phyloP scores from a whole-genome alignment of 2,329 filamentous ascomycete species.

The Ceratocystis alfenasii region DNA sequence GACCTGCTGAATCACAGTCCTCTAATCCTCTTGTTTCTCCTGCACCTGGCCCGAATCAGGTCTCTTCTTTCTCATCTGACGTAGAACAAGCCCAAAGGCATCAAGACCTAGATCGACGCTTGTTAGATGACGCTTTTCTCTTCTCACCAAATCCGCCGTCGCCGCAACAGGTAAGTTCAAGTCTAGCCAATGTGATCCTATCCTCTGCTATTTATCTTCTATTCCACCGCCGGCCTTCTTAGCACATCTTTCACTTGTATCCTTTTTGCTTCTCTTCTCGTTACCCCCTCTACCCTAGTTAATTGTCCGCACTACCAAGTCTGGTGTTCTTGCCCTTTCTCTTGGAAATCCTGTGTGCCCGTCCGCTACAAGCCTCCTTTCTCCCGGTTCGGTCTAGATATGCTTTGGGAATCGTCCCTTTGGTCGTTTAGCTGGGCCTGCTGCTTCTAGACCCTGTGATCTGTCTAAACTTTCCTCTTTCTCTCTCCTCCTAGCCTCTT shows the following conservation, averaged over 20 bases:
- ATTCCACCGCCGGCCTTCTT: not conserved
- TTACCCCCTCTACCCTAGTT: not conserved
- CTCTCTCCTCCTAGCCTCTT: conserved; percentile 8
- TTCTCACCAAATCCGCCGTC: conserved; percentile 1
- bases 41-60: not conserved
- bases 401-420: not conserved
- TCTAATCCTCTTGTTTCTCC: conserved; percentile 3
- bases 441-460: conserved; percentile 10
- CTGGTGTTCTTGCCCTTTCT: not conserved
- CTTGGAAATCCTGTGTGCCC: not conserved
- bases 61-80: not conserved
- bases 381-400: not conserved
- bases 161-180: conserved; percentile 5
- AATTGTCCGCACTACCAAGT: not conserved
- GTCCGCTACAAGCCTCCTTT: not conserved
- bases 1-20: not conserved
- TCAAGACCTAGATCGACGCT: not conserved
- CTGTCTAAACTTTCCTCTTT: conserved; percentile 9
- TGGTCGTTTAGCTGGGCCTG: not conserved
- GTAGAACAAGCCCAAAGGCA: not conserved
- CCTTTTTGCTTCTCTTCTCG: not conserved
- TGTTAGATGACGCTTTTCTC: not conserved
- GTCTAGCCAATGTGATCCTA: not conserved
- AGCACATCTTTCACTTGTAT: not conserved
- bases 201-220: not conserved